Evolutionary conservation across 441 rosid species (phyloP).

Genomic region (Syzygium syzygioides): DNA sequence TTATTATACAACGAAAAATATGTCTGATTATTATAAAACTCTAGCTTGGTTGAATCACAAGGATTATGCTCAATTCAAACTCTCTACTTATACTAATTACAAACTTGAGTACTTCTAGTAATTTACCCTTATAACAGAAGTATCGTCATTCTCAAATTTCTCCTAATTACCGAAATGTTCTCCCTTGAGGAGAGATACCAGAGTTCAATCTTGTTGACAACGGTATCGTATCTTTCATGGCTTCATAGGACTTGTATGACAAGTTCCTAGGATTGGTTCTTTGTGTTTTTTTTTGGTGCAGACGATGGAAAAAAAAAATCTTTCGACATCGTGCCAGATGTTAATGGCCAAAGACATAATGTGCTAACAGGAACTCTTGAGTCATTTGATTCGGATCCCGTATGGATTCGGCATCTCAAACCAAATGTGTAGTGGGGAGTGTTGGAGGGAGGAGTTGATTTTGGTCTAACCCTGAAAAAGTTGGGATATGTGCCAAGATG

Average conservation of each 20-base stretch:
- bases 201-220: background rate
- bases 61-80: background rate
- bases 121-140: background rate
- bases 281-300: background rate
- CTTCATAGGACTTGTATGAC: background rate
- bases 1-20: background rate
- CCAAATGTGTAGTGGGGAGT: background rate
- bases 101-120: background rate
- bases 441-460: background rate
- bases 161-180: background rate
- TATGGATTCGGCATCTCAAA: background rate
- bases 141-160: background rate
- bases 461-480: no score
- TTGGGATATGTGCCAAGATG: background rate
- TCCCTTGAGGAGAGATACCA: background rate
- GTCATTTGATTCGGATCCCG: background rate
- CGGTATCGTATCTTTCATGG: background rate
- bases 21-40: background rate
- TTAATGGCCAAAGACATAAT: background rate
- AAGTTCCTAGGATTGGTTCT: background rate
- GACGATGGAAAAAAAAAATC: background rate
- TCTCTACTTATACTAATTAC: background rate
- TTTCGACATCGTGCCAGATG: rapidly evolving
- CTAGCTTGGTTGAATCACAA: background rate
- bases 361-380: background rate